Evolutionary conservation across 495 filamentous ascomycete species (phyloP).

Genomic region (Hypoxylon crocopeplum): DNA sequence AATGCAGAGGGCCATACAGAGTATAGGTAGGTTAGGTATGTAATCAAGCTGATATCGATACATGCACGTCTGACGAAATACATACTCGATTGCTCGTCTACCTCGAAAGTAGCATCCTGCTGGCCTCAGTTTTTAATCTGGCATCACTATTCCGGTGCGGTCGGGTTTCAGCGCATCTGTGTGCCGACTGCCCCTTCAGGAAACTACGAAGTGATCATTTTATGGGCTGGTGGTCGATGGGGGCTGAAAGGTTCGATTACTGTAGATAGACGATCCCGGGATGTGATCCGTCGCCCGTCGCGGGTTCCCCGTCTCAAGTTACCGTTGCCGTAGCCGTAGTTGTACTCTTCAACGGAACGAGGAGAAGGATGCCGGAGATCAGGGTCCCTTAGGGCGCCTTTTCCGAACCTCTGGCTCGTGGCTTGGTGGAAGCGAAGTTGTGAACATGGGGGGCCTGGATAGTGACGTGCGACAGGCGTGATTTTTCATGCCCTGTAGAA

Average conservation of each 20-base stretch:
- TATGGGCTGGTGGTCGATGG: constrained; percentile 28
- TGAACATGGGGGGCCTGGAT: constrained; percentile 5
- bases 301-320: constrained; percentile 32
- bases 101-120: constrained; percentile 33
- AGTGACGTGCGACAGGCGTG: constrained; percentile 10
- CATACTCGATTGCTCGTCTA: constrained; percentile 29
- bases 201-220: constrained; percentile 31
- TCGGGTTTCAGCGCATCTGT: constrained; percentile 38
- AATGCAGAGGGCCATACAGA: constrained; percentile 26
- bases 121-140: constrained; percentile 24
- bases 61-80: constrained; percentile 36
- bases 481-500: not conserved
- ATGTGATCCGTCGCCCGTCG: constrained; percentile 31
- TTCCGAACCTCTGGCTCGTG: constrained; percentile 36
- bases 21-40: constrained; percentile 11
- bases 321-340: constrained; percentile 31
- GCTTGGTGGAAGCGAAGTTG: constrained; percentile 18
- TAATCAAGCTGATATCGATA: constrained; percentile 24
- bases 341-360: constrained; percentile 28
- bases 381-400: constrained; percentile 18
- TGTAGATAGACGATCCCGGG: constrained; percentile 34
- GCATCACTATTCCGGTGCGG: constrained; percentile 28
- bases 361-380: constrained; percentile 12
- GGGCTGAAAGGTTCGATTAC: constrained; percentile 30
- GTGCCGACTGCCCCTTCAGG: constrained; percentile 37